Evolutionary conservation across 2,329 filamentous ascomycete species (phyloP).

Genomic region (Penicillium sp.): DNA sequence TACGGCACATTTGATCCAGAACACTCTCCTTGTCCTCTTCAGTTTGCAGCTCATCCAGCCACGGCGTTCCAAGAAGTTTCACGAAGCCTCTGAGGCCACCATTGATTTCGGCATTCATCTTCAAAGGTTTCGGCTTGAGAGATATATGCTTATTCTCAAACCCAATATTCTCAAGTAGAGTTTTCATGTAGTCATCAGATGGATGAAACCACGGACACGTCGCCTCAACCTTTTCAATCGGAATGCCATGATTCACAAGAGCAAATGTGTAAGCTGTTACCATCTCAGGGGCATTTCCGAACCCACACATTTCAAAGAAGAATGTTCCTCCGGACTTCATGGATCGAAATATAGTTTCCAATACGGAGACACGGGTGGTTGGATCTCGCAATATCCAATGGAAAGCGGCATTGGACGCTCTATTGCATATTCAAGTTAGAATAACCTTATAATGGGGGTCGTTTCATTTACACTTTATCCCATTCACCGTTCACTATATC

Average conservation of each 20-base stretch:
- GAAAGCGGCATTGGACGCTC: conserved; percentile 9
- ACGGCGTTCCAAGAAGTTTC: conserved; percentile 1
- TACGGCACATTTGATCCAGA: conserved; percentile 3
- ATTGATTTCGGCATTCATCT: background rate
- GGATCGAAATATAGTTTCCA: conserved; percentile 7
- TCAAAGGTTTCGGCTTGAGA: background rate
- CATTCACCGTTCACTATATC: conserved; percentile 5
- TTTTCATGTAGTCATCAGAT: conserved; percentile 8
- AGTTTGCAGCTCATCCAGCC: conserved; percentile 7
- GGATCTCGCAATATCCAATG: conserved; percentile 13
- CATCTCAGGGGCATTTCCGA: conserved; percentile 9
- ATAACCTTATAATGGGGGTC: no score
- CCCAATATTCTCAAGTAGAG: background rate
- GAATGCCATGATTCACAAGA: conserved; percentile 8
- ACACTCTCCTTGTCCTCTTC: conserved; percentile 5
- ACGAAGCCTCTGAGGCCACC: conserved; percentile 4
- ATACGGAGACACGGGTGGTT: conserved; percentile 3
- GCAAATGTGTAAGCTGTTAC: conserved; percentile 9
- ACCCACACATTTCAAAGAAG: conserved; percentile 15
- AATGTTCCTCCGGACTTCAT: conserved; percentile 9
- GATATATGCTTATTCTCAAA: conserved; percentile 5
- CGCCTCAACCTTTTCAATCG: conserved; percentile 6
- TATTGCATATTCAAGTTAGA: conserved; percentile 1
- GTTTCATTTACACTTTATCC: conserved; percentile 15
- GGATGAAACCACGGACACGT: conserved; percentile 7